Evolutionary conservation across 2,329 filamentous ascomycete genomes (phyloP), one percentile per base, ranked within the genome.

Genomic region (Ceratocystis huliohia): DNA sequence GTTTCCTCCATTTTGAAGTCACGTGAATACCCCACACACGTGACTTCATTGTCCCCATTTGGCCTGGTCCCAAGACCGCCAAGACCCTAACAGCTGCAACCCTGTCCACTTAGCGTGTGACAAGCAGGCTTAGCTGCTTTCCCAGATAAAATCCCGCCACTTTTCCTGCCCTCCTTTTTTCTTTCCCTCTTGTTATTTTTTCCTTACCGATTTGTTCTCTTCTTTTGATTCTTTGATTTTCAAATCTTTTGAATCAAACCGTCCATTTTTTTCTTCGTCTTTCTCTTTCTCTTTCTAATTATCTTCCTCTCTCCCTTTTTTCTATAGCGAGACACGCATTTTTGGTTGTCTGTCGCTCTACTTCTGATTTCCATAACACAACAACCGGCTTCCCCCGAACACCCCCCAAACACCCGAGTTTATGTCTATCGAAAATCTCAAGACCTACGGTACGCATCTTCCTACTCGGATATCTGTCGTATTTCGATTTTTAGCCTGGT

Each of bases 381-480:
- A 75, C 56, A 78, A 80, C 77, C 78, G 77, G 75, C 82, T 78
- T 82, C 80, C 81, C 79, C 76, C 76, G 73, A 77, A 76, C 73
- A 78, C 79, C 82, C 81, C 79, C 74, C 76, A 75, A 83, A 86
- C 85, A 84, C 82, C 82, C 86, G 87, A 88, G 88, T 92, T 91
- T 92, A 94, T 94, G 90, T 94, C 90, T 86, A 94, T 94, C 89
- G 89, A 94, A 91, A 95, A 95, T 85, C 88, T 95, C 81, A 94
- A 94, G 86, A 87, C 88, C 84, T 91, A 91, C 87, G 89, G 89
- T 94, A 81, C 76, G 89, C 48, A 33, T 41, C 25, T 15, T n/a
- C 17, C 8, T 5, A 45, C 28, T 17, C 13, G 1, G 13, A 41
- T 15, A 41, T 41, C 37, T 41, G 37, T 41, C 10, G 25, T 6